Evolutionary conservation across 139 green algal genomes (phyloP).

Genomic region (Limnomonas spitsbergensis): DNA sequence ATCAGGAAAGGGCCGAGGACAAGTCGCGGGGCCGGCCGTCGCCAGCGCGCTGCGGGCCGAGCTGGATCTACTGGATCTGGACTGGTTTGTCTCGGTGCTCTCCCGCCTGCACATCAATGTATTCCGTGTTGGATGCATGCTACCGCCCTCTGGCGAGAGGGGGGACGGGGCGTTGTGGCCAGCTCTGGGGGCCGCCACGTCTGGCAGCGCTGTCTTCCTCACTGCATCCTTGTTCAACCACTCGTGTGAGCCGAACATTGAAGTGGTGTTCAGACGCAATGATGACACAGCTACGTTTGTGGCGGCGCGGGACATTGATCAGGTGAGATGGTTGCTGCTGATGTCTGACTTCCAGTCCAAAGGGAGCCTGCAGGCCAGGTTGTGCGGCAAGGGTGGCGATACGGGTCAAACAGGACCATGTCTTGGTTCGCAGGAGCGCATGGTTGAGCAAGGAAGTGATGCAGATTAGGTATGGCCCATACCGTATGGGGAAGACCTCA

Average conservation of each 20-base stretch:
- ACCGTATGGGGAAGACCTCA: no score
- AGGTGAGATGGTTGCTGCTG: not conserved
- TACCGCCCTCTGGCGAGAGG: not conserved
- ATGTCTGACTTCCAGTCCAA: not conserved
- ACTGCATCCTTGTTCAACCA: constrained; percentile 51
- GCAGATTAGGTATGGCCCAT: no score
- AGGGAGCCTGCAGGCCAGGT: no score
- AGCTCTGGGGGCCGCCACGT: constrained; percentile 1
- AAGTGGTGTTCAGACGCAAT: constrained; percentile 44
- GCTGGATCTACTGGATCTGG: not conserved
- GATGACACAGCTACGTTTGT: constrained; percentile 32
- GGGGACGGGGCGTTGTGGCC: not conserved
- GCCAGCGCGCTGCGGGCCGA: not conserved
- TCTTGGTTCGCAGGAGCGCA: no score
- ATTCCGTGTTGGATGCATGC: constrained; percentile 39
- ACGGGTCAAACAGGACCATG: no score
- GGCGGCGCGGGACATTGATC: constrained; percentile 30
- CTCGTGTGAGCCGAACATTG: constrained; percentile 48
- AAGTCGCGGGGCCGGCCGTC: not conserved
- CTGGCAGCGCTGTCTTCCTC: constrained; percentile 61
- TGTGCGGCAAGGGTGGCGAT: no score
- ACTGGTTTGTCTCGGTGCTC: constrained; percentile 44
- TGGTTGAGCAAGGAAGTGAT: no score
- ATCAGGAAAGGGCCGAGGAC: not conserved
- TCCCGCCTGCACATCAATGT: constrained; percentile 52